These are phyloP conservation scores for Beauveria australis DNA, from an alignment of 2,329 filamentous ascomycete genomes.

Conservation along the genomic window DNA sequence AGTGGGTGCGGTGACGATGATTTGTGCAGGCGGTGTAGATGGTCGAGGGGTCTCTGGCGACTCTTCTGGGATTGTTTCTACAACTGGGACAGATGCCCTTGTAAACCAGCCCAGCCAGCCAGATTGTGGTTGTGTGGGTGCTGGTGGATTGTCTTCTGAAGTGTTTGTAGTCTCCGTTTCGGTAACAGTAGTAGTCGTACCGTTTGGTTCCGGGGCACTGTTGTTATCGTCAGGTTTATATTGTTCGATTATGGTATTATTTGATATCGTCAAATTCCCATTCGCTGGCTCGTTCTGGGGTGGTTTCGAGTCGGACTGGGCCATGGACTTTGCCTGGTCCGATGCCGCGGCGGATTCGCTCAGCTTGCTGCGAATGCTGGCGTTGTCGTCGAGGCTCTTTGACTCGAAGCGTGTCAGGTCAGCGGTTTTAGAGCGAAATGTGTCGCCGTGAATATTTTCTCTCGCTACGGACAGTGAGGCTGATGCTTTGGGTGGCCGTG, in stretches of 20 bases:
- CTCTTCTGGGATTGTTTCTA: conserved; percentile 2
- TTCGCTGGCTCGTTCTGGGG: neutral
- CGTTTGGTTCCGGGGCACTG: neutral
- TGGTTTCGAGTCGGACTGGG: neutral
- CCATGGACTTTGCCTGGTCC: conserved; percentile 11
- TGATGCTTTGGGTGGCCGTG: conserved; percentile 44
- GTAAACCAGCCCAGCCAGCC: conserved; percentile 50
- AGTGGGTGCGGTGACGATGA: conserved; percentile 4
- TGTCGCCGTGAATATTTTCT: conserved; percentile 53
- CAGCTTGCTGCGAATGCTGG: conserved; percentile 21
- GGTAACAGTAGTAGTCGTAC: neutral
- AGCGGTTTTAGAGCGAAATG: conserved; percentile 35
- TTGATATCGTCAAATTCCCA: neutral
- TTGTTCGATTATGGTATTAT: neutral
- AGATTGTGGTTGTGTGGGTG: conserved; percentile 16
- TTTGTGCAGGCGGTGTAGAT: conserved; percentile 18
- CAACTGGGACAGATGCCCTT: conserved; percentile 19
- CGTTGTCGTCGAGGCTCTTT: conserved; percentile 28
- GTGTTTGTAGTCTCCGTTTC: neutral
- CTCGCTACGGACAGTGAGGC: conserved; percentile 52
- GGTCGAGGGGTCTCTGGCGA: conserved; percentile 12
- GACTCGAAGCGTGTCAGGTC: conserved; percentile 45
- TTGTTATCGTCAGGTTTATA: neutral
- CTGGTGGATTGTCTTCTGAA: neutral
- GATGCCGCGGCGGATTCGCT: conserved; percentile 1